Conservation (phyloP, 257 asterid species). For the Fraxinus anomala region DNA sequence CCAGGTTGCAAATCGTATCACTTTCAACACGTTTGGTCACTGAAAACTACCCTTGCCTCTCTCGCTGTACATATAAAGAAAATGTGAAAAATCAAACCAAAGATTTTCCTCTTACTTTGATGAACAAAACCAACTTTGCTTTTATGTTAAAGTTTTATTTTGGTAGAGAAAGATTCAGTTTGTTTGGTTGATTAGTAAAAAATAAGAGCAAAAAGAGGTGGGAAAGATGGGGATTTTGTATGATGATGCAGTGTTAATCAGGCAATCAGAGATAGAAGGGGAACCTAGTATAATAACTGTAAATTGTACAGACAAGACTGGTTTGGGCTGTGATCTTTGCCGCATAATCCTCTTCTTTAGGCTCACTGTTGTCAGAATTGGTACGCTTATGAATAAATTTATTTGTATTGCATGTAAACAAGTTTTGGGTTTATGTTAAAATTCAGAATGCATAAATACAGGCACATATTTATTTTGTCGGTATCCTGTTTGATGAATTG, state of each 20-base stretch:
- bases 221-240: slow-evolving; percentile 45
- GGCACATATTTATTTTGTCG: neutral
- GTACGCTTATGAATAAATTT: slow-evolving; percentile 20
- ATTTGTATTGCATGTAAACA: neutral
- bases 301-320: slow-evolving; percentile 55
- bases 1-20: neutral
- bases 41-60: neutral
- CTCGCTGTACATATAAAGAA: neutral
- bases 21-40: neutral
- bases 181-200: neutral
- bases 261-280: slow-evolving; percentile 38
- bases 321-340: slow-evolving; percentile 53
- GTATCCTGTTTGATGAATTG: neutral
- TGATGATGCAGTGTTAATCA: slow-evolving; percentile 52
- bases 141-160: neutral
- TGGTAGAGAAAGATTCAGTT: neutral
- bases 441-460: neutral
- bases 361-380: slow-evolving; percentile 48
- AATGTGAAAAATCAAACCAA: neutral
- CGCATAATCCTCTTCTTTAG: slow-evolving; percentile 51
- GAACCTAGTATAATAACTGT: slow-evolving; percentile 49
- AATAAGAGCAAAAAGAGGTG: neutral
- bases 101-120: neutral
- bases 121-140: neutral
- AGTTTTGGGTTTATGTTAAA: neutral